Conservation (phyloP, 805 yeast genomes). For the Zygosaccharomyces rouxii region DNA sequence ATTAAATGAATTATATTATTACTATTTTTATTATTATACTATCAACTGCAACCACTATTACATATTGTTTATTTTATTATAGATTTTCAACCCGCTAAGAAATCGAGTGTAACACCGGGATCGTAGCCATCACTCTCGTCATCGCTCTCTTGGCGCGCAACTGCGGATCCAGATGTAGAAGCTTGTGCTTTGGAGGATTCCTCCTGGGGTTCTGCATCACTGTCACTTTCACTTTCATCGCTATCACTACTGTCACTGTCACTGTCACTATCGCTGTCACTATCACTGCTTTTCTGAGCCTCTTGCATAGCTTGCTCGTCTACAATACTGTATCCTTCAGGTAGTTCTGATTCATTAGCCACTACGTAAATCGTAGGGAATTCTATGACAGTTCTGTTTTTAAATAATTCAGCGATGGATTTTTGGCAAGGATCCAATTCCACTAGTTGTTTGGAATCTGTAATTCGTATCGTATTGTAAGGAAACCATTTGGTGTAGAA, state of each 20-base stretch:
- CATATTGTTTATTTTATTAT: background rate
- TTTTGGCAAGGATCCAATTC: conserved; percentile 33
- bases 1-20: background rate
- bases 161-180: background rate
- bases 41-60: background rate
- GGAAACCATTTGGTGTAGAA: conserved; percentile 34
- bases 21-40: background rate
- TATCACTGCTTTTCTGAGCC: conserved; percentile 15
- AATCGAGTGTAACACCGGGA: conserved; percentile 28
- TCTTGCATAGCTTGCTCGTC: conserved; percentile 24
- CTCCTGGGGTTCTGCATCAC: conserved; percentile 18
- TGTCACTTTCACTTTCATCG: conserved; percentile 4
- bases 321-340: conserved; percentile 28
- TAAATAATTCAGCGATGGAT: conserved; percentile 47
- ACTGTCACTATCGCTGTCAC: conserved; percentile 9
- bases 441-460: conserved; percentile 38
- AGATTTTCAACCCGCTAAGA: conserved; percentile 16
- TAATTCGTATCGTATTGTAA: conserved; percentile 26
- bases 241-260: conserved; percentile 14
- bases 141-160: background rate
- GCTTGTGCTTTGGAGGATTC: conserved; percentile 12
- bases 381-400: conserved; percentile 62
- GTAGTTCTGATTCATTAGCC: conserved; percentile 17
- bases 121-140: conserved; percentile 25
- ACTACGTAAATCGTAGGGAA: conserved; percentile 65